Conservation (phyloP, 2,329 filamentous ascomycete species). For the Monilinia aucupariae region DNA sequence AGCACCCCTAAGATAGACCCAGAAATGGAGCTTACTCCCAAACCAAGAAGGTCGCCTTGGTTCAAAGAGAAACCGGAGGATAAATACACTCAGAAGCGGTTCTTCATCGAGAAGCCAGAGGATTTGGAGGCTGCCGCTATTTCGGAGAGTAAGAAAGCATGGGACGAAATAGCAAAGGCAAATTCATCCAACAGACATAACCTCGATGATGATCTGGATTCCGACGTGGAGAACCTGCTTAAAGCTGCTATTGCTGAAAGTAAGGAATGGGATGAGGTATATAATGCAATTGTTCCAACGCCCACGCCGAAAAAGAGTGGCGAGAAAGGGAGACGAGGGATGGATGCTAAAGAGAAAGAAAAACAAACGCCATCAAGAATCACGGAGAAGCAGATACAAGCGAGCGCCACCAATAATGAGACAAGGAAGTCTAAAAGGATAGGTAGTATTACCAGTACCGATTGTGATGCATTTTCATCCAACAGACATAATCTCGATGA, state of each 20-base stretch:
- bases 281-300: not conserved
- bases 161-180: not conserved
- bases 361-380: not conserved
- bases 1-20: not conserved
- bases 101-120: constrained; percentile 31
- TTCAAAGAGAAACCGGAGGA: constrained; percentile 15
- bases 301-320: not conserved
- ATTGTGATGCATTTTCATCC: constrained; percentile 6
- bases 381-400: not conserved
- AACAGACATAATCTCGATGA: not conserved
- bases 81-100: constrained; percentile 14
- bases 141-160: constrained; percentile 21
- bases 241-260: constrained; percentile 1
- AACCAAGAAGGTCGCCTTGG: constrained; percentile 4
- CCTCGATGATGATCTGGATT: not conserved
- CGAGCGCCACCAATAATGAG: not conserved
- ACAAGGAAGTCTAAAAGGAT: too few species aligned
- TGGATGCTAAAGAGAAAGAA: not conserved
- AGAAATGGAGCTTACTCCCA: not conserved
- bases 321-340: too few species aligned
- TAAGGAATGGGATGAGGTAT: constrained; percentile 1
- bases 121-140: constrained; percentile 26
- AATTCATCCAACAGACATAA: constrained; percentile 3
- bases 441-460: too few species aligned
- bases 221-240: not conserved